Percentiles rank a stretch among this genome's conserved stretches.
Conservation (phyloP, 106 monocot species). For the Hemerocallis citrina region DNA sequence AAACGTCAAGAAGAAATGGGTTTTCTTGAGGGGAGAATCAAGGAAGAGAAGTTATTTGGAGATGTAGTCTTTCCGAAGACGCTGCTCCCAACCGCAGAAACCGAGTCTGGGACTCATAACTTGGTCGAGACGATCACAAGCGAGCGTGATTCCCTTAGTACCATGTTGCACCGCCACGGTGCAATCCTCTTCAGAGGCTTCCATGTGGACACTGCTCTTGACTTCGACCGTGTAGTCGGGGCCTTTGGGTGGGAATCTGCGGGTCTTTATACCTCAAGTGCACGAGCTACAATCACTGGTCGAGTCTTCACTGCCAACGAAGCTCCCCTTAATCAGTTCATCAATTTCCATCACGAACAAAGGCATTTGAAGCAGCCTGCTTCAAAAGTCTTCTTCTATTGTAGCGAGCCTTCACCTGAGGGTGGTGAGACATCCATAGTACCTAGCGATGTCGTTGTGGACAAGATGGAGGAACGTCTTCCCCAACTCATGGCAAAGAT, state of each 20-base stretch:
- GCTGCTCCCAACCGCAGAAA: background rate
- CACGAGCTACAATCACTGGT: background rate
- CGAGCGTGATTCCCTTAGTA: background rate
- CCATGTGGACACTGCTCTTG: conserved; percentile 17
- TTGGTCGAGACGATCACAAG: conserved; percentile 4
- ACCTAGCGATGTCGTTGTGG: conserved; percentile 13
- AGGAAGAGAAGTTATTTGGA: conserved; percentile 2
- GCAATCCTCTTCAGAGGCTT: conserved; percentile 29
- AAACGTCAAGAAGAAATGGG: background rate
- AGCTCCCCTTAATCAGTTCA: conserved; percentile 9
- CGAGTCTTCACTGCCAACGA: conserved; percentile 25
- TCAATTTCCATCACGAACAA: conserved; percentile 38
- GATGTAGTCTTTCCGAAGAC: conserved; percentile 9
- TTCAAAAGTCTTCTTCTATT: conserved; percentile 33
- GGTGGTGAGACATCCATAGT: conserved; percentile 23
- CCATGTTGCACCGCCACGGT: background rate
- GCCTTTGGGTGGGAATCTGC: conserved; percentile 25
- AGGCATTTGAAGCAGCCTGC: conserved; percentile 7
- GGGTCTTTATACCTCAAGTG: background rate
- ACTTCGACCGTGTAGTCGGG: conserved; percentile 22
- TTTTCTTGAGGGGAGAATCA: background rate
- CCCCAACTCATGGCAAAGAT: conserved; percentile 17
- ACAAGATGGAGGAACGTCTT: conserved; percentile 22
- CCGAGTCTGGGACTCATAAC: background rate
- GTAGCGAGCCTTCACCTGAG: conserved; percentile 9